Evolutionary conservation across 2,329 filamentous ascomycete genomes (phyloP), one percentile per base, ranked within the genome.

Genomic region (Ustilaginoidea virens): DNA sequence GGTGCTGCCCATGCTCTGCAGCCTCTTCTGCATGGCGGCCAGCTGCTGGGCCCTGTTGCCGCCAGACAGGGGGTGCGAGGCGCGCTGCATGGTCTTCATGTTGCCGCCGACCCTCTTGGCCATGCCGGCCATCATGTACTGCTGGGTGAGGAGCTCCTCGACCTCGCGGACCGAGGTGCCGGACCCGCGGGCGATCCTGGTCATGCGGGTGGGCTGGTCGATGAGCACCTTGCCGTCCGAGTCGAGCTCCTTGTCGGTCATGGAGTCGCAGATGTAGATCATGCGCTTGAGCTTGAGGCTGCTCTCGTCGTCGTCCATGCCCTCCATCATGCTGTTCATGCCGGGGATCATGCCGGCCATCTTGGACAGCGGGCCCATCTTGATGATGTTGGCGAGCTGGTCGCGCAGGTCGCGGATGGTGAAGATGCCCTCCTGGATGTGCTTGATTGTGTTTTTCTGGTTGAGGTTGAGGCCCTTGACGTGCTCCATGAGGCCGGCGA

Each of bases 321-420:
- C 83, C 30, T 82, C 77, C 72, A 94, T 96, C 67, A 96, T 77
- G 47, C 80, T 80, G 41, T 79, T 79, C 53, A 98, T 78, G 17
- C 90, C 90, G 0, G 90, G 90, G 38, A 98, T 96, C 90, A 98
- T 98, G 44, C 86, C 85, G 0, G 87, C 92, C 72, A 98, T 92
- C 52, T 98, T 96, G 12, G 81, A 92, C 2, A 98, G 60, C 0
- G 90, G 90, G 0, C 90, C 90, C 90, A 98, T 96, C 61, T 98
- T 98, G 85, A 96, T 94, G 47, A 98, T 94, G 46, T 96, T 96
- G 33, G 79, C 80, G 9, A 98, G 73, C 49, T 98, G 92, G 50
- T 98, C 90, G 13, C 90, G 74, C 40, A 98, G 67, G 51, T 98
- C 90, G 31, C 90, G 79, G 19, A 98, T 70, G 0, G 90, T 93